Evolutionary conservation across 495 filamentous ascomycete genomes (phyloP).

Genomic region (Hypoxylon trugodes): DNA sequence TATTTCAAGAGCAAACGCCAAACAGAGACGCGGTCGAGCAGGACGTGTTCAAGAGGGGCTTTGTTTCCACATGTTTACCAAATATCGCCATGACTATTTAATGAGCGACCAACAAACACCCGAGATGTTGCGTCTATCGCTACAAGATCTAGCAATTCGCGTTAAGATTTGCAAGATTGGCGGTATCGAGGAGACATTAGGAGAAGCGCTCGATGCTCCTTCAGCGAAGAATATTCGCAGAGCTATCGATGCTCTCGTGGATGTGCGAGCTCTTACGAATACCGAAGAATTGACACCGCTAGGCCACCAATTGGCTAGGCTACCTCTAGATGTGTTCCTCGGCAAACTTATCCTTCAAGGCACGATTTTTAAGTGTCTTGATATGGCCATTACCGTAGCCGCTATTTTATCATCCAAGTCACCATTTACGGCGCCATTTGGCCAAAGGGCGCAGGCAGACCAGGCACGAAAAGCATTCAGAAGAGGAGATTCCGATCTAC

Average conservation of each 20-base stretch:
- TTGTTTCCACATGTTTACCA: conserved; percentile 95
- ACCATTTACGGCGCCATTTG: conserved; percentile 86
- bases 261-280: conserved; percentile 86
- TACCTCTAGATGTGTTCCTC: conserved; percentile 92
- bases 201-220: conserved; percentile 90
- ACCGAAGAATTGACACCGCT: conserved; percentile 86
- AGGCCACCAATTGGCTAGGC: conserved; percentile 82
- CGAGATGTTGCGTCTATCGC: conserved; percentile 90
- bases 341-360: conserved; percentile 91
- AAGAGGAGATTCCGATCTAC: conserved; percentile 86
- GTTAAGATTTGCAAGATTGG: conserved; percentile 97
- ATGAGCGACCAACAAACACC: conserved; percentile 93
- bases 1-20: conserved; percentile 92
- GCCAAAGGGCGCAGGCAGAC: conserved; percentile 81
- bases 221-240: conserved; percentile 88
- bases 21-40: conserved; percentile 90
- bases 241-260: conserved; percentile 89
- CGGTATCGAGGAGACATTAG: conserved; percentile 85
- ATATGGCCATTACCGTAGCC: conserved; percentile 88
- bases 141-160: conserved; percentile 94
- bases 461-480: conserved; percentile 78
- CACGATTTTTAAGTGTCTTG: conserved; percentile 85
- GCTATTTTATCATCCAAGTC: conserved; percentile 94
- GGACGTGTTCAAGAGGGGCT: conserved; percentile 95
- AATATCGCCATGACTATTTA: conserved; percentile 76